A percentile compares a stretch with the other conserved stretches of the same genome.
phyloP scores from a whole-genome alignment of 1,284 basidiomycete species.

The Cystodermella granulosa region DNA sequence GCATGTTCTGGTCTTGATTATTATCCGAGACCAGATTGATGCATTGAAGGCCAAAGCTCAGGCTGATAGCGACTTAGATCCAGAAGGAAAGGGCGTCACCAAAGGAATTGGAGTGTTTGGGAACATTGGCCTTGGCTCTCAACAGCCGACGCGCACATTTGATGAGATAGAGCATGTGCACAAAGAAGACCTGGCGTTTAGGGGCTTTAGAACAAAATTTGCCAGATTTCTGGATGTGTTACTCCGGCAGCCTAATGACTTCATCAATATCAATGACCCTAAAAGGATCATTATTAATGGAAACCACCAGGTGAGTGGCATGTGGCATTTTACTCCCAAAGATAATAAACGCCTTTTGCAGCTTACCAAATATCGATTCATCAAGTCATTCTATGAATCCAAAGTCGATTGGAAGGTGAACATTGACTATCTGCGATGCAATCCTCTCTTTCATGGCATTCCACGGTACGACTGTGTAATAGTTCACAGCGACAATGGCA shows the following conservation, averaged over 20 bases:
- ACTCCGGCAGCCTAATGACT: not conserved
- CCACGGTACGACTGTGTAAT: slow-evolving; percentile 13
- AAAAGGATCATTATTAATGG: too few relatives aligned
- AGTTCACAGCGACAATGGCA: slow-evolving; percentile 5
- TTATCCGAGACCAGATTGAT: not conserved
- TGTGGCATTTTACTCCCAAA: not conserved
- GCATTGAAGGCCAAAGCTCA: not conserved
- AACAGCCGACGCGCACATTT: too few relatives aligned
- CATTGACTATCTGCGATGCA: slow-evolving; percentile 10
- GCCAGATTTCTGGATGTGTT: not conserved
- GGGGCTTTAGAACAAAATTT: not conserved
- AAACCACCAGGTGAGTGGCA: not conserved
- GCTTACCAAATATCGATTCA: slow-evolving; percentile 9
- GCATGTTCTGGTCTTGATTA: not conserved
- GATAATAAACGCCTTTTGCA: slow-evolving; percentile 2
- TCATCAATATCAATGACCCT: not conserved
- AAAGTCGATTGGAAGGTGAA: slow-evolving; percentile 6
- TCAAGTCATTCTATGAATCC: slow-evolving; percentile 12
- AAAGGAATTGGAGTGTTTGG: not conserved
- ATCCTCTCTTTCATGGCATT: slow-evolving; percentile 9
- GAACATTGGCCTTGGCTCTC: too few relatives aligned
- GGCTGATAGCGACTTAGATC: not conserved
- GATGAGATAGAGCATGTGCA: too few relatives aligned
- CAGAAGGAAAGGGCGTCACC: not conserved
- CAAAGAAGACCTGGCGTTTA: too few relatives aligned